Conservation (phyloP, 2,329 filamentous ascomycete genomes). For the Clarireedia paspali region DNA sequence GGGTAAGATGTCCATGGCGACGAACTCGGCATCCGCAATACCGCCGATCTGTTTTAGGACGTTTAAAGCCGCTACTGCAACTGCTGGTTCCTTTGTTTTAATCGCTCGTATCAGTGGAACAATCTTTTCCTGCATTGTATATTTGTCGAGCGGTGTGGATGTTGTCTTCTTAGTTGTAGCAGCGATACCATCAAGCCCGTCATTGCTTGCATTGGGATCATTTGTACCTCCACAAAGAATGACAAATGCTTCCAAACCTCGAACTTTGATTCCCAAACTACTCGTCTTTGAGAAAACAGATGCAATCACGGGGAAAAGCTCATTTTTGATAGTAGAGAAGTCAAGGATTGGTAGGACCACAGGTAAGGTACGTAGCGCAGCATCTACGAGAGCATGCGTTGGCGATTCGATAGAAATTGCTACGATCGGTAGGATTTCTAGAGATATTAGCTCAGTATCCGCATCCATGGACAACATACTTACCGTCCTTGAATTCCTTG, state of each 20-base stretch:
- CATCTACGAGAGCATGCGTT: slow-evolving; percentile 83
- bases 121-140: slow-evolving; percentile 96
- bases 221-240: slow-evolving; percentile 75
- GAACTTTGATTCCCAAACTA: slow-evolving; percentile 89
- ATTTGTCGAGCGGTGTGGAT: slow-evolving; percentile 85
- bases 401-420: slow-evolving; percentile 77
- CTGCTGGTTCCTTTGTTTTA: slow-evolving; percentile 95
- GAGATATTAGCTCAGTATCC: slow-evolving; percentile 18
- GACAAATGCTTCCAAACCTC: slow-evolving; percentile 82
- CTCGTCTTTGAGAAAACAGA: slow-evolving; percentile 87
- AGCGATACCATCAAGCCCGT: slow-evolving; percentile 69
- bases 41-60: slow-evolving; percentile 73
- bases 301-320: slow-evolving; percentile 88
- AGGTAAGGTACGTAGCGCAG: slow-evolving; percentile 70
- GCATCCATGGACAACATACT: slow-evolving; percentile 26
- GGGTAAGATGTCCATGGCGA: slow-evolving; percentile 85
- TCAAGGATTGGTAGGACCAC: slow-evolving; percentile 81
- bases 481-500: slow-evolving; percentile 90
- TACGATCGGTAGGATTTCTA: slow-evolving; percentile 83
- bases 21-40: slow-evolving; percentile 52
- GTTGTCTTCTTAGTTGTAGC: slow-evolving; percentile 48
- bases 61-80: slow-evolving; percentile 88
- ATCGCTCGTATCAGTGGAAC: slow-evolving; percentile 84
- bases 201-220: slow-evolving; percentile 43
- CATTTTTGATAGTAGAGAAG: slow-evolving; percentile 94